A percentile compares a stretch with the other conserved stretches of the same genome.
These are phyloP conservation scores for Paramecium pentaurelia DNA, from an alignment of 73 alveolate genomes.

Conservation along the genomic window DNA sequence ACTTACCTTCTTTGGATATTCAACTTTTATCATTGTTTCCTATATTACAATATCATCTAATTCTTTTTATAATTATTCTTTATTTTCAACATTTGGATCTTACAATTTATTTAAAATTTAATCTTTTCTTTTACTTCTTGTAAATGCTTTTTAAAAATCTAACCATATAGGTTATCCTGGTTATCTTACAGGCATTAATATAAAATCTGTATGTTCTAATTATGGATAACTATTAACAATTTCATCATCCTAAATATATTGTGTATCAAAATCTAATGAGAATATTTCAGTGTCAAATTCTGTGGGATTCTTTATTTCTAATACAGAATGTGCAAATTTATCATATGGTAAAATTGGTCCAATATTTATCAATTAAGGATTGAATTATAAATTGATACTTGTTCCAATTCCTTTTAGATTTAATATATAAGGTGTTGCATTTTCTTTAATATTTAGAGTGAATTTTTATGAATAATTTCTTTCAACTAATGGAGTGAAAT, in stretches of 20 bases:
- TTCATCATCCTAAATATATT: constrained; percentile 95
- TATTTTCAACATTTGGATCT: constrained; percentile 75
- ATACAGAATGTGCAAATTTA: constrained; percentile 83
- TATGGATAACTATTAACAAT: constrained; percentile 83
- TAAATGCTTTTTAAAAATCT: constrained; percentile 78
- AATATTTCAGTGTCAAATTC: constrained; percentile 94
- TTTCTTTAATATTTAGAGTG: constrained; percentile 87
- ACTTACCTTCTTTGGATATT: constrained; percentile 53
- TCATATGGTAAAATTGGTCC: constrained; percentile 99
- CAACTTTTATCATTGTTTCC: constrained; percentile 76
- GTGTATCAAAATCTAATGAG: constrained; percentile 93
- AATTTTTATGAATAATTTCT: constrained; percentile 86
- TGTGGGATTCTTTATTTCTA: constrained; percentile 96
- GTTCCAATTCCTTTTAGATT: constrained; percentile 94
- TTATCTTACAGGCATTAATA: constrained; percentile 80
- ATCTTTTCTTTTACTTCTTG: constrained; percentile 81
- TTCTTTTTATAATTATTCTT: constrained; percentile 65
- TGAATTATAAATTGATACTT: constrained; percentile 81
- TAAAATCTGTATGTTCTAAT: constrained; percentile 73
- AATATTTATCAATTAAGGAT: constrained; percentile 83
- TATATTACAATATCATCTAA: constrained; percentile 76
- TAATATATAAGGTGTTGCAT: constrained; percentile 84
- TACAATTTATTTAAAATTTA: constrained; percentile 78
- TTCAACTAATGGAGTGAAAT: constrained; percentile 92
- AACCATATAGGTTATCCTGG: constrained; percentile 97